Percentiles rank a stretch among this genome's conserved stretches.
phyloP scores from a whole-genome alignment of 495 filamentous ascomycete genomes.

The Entonaema liquescens region DNA sequence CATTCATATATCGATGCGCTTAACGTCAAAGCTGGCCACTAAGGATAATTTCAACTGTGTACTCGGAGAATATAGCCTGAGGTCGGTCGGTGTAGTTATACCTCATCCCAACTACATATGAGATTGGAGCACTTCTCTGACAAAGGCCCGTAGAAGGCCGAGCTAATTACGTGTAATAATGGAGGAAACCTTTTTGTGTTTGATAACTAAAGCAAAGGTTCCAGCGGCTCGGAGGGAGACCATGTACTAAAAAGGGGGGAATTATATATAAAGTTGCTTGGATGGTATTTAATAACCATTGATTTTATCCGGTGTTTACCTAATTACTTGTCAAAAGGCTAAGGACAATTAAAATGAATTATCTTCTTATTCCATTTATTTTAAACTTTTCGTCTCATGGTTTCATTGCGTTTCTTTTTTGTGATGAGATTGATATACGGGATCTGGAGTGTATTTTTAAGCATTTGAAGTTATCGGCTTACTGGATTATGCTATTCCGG shows the following conservation, averaged over 20 bases:
- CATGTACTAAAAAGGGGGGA: not conserved
- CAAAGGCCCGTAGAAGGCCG: not conserved
- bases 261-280: not conserved
- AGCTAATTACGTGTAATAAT: not conserved
- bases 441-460: not conserved
- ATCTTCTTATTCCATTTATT: not conserved
- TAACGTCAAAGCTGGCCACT: not conserved
- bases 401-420: not conserved
- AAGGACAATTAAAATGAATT: not conserved
- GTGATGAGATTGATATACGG: not conserved
- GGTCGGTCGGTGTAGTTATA: constrained; percentile 12
- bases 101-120: constrained; percentile 7
- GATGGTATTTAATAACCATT: not conserved
- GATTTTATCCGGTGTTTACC: not conserved
- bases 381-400: not conserved
- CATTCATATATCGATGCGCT: constrained; percentile 2
- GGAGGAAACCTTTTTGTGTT: not conserved
- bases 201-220: not conserved
- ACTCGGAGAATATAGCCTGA: constrained; percentile 28
- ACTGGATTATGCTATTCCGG: not conserved
- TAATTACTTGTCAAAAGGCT: not conserved
- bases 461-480: constrained; percentile 1
- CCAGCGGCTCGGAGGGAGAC: not conserved
- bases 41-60: constrained; percentile 24
- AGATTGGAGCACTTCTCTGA: constrained; percentile 1